phyloP scores from a whole-genome alignment of 108 stramenopile genomes.

The Skeletonema menzelii region DNA sequence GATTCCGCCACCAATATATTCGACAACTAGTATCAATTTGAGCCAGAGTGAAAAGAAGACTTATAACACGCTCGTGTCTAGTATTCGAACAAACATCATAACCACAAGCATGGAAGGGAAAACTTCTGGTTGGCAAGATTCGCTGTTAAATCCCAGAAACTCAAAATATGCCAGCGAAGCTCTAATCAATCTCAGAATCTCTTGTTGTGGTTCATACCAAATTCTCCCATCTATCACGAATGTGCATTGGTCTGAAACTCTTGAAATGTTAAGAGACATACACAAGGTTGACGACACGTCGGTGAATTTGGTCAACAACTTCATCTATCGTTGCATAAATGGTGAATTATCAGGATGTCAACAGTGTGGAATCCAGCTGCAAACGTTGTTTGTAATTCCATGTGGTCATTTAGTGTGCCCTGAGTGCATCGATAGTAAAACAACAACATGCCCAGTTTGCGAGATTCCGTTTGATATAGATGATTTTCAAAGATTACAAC shows the following conservation, averaged over 20 bases:
- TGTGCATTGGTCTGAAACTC: constrained; percentile 63
- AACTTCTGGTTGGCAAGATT: constrained; percentile 81
- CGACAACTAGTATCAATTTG: constrained; percentile 47
- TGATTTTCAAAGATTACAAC: constrained; percentile 81
- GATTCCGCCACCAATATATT: constrained; percentile 58
- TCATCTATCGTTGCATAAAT: constrained; percentile 49
- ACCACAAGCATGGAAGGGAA: constrained; percentile 80
- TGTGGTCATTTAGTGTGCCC: constrained; percentile 79
- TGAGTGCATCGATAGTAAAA: constrained; percentile 72
- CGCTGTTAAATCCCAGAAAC: constrained; percentile 72
- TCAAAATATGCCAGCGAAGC: constrained; percentile 60
- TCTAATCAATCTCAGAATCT: constrained; percentile 69
- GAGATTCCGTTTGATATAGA: constrained; percentile 68
- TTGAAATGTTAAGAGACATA: constrained; percentile 49
- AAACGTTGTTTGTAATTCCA: constrained; percentile 71
- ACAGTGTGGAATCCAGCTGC: constrained; percentile 62
- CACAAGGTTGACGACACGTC: constrained; percentile 45
- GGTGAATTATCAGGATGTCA: constrained; percentile 65
- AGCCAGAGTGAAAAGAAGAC: constrained; percentile 57
- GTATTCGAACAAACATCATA: constrained; percentile 67
- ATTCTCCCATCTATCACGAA: constrained; percentile 46
- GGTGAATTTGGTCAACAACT: constrained; percentile 54
- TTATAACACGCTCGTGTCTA: constrained; percentile 80
- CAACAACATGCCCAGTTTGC: constrained; percentile 55
- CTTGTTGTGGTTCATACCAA: constrained; percentile 71